These are phyloP conservation scores for Salvia sclarea DNA, from an alignment of 305 asterid species.

Conservation along the genomic window DNA sequence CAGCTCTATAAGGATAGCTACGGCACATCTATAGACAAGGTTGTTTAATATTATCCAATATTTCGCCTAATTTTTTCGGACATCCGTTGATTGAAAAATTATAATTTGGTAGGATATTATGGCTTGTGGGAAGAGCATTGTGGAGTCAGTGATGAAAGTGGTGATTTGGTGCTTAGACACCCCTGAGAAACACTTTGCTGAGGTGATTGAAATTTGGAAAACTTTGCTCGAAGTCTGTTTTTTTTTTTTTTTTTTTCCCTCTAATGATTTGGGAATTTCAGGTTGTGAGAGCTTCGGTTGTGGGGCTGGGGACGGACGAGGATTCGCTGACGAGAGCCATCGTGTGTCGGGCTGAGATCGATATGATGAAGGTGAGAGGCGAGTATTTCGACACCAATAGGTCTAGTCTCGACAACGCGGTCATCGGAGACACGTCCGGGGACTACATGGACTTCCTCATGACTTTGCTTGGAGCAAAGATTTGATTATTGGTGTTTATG, in stretches of 20 bases:
- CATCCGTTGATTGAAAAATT: background rate
- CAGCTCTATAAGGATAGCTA: slow-evolving; percentile 47
- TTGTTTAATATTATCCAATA: background rate
- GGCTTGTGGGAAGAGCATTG: slow-evolving; percentile 52
- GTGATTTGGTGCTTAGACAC: slow-evolving; percentile 64
- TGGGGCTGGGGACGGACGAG: slow-evolving; percentile 78
- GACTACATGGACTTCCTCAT: slow-evolving; percentile 67
- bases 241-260: background rate
- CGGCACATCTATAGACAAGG: slow-evolving; percentile 67
- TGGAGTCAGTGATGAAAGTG: slow-evolving; percentile 60
- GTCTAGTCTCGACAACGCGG: slow-evolving; percentile 53
- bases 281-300: slow-evolving; percentile 58
- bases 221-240: background rate
- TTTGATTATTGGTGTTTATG: slow-evolving; percentile 29
- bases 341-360: slow-evolving; percentile 67
- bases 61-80: background rate
- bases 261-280: slow-evolving; percentile 27
- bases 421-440: slow-evolving; percentile 76
- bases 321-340: slow-evolving; percentile 69
- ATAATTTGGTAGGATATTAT: slow-evolving; percentile 48
- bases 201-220: slow-evolving; percentile 42
- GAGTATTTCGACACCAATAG: slow-evolving; percentile 51
- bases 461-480: slow-evolving; percentile 64
- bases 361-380: slow-evolving; percentile 56
- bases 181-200: slow-evolving; percentile 84